Percentiles rank a stretch among this genome's conserved stretches.
Evolutionary conservation across 176 grass and related monocot species (phyloP).

Genomic region (Oryza glumipatula): DNA sequence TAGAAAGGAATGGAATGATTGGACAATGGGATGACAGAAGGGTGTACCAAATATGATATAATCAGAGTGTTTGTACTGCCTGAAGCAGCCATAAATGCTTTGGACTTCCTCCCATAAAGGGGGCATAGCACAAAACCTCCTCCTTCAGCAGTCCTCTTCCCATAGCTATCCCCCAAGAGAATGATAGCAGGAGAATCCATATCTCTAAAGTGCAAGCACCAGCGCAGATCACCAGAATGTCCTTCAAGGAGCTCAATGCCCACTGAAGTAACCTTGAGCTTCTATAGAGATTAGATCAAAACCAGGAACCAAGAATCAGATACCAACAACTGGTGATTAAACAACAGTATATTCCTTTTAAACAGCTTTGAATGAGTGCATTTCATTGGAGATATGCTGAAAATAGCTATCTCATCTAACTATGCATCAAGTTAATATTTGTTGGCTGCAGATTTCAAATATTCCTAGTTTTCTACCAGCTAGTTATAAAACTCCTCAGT

Average conservation of each 20-base stretch:
- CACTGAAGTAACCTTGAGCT: slow-evolving; percentile 85
- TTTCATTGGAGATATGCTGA: slow-evolving; percentile 9
- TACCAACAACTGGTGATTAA: slow-evolving; percentile 28
- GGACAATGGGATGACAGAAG: neutral
- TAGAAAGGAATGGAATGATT: slow-evolving; percentile 12
- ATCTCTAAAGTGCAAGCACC: slow-evolving; percentile 99
- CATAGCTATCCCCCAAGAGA: slow-evolving; percentile 72
- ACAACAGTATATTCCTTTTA: slow-evolving; percentile 20
- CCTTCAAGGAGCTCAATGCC: slow-evolving; percentile 86
- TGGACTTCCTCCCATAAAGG: slow-evolving; percentile 89
- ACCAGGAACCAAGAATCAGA: slow-evolving; percentile 34
- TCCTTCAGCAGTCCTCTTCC: slow-evolving; percentile 76
- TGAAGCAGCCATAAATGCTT: slow-evolving; percentile 90
- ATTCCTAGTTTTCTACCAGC: slow-evolving; percentile 11
- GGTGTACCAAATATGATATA: slow-evolving; percentile 82
- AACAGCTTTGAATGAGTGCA: slow-evolving; percentile 13
- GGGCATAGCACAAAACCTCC: slow-evolving; percentile 95
- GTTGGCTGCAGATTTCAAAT: neutral
- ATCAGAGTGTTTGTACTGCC: slow-evolving; percentile 76
- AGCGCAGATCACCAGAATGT: slow-evolving; percentile 69
- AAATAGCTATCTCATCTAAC: neutral
- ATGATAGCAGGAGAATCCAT: slow-evolving; percentile 88
- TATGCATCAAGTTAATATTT: neutral
- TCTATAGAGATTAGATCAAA: slow-evolving; percentile 57
- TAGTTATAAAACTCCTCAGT: neutral